Evolutionary conservation across 2,329 filamentous ascomycete species (phyloP), one percentile per base, ranked within the genome.

Genomic region (Bipolaris gigantea): DNA sequence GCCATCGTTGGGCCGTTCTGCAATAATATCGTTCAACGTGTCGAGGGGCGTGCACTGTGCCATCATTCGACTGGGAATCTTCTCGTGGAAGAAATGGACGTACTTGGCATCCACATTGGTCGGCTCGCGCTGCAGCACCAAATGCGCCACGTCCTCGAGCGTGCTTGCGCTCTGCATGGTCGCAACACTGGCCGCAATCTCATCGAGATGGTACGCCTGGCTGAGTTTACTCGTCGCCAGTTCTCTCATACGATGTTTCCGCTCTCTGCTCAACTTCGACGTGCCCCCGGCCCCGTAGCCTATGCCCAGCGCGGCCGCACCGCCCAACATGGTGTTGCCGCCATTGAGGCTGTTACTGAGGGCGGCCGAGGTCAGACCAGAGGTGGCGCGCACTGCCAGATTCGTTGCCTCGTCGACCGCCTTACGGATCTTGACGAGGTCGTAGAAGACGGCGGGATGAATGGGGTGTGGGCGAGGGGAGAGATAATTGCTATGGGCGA

Each of bases 81-180:
- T 94, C 75, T 95, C 89, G 75, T 93, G 89, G 73, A 95, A 95
- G 76, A 93, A 94, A 70, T 94, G 89, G n/a, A 94, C 90, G 70
- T 94, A 94, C 73, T 88, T 89, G 25, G 89, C 90, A 66, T 94
- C 89, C 39, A 80, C 75, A 66, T 92, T 86, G 46, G 80, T 72
- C n/a, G 84, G 80, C 56, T 84, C 86, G 56, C 89, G 81, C 70
- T 89, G 85, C 57, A 94, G 75, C 30, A 95, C 90, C 57, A 88
- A 78, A 5, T 82, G 80, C 2, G 88, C 89, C 2, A 94, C 87
- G 54, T 90, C 88, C 64, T 94, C 89, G 11, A 95, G 77, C 0
- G 88, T 85, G 16, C 88, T 89, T 1, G 89, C 85, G 50, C 86
- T 86, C 75, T 93, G 89, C 89, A 93, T 94, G 0, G 87, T 90